Base-by-base conservation (phyloP, 2,329 filamentous ascomycete species). In the Magnaporthiopsis incrustans region DNA sequence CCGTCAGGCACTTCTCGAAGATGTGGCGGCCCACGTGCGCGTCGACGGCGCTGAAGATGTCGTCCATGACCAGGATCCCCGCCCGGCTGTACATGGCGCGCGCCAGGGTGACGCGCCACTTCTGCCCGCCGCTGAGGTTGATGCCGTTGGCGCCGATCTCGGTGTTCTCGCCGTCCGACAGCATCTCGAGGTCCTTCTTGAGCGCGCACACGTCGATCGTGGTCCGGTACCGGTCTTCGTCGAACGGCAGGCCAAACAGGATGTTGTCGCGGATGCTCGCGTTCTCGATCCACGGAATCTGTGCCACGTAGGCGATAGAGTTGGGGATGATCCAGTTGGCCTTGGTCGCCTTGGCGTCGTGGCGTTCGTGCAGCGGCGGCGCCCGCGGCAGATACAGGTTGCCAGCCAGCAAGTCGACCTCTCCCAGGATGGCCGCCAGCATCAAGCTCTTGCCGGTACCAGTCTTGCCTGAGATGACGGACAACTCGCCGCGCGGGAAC, bases 241-340 rank as follows among this genome's bases (percentile, higher is more conserved):
- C 84, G 35, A 82, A 83, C 0, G 90, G 90, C 2, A 93, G 77
- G 0, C 90, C 90, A 67, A 94, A 95, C 0, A 91, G 74, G 62
- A 95, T 89, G 69, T 95, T 96, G 59, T 92, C 87, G 64, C 83
- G 86, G 66, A 96, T 87, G 7, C 86, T 89, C 0, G 88, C 89
- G 69, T 93, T 94, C 71, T 94, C 90, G 61, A 95, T 90, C 91
- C 90, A 95, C 0, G 91, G 90, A 10, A 89, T 91, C 71, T 93
- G 90, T 1, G 88, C 85, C 44, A 93, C 89, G 69, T 88, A 94
- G 0, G 90, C 90, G 60, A 92, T 82, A 1, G 88, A 83, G 3
- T 82, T 82, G 10, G 87, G 82, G 22, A 92, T 81, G 59, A 89
- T 86, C 90, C 90, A 92, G 68, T 90, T 82, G 38, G 74, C 79